phyloP scores from a whole-genome alignment of 2,329 filamentous ascomycete genomes.

The Incumbomyces lentus region DNA sequence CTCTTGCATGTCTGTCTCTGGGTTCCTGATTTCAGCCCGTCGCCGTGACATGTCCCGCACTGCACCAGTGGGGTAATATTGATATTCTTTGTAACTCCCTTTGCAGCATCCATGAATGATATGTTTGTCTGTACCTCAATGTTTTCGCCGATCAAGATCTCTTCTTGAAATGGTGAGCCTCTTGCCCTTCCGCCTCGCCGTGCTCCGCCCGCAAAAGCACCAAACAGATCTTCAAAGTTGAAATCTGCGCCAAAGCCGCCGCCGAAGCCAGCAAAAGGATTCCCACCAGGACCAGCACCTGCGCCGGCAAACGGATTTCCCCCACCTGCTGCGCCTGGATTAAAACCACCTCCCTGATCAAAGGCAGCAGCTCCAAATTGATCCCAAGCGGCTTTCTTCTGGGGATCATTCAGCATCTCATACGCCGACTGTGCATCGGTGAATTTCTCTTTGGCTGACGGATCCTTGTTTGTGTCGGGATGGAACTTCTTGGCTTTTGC shows the following conservation, averaged over 20 bases:
- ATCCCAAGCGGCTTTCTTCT: constrained; percentile 89
- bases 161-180: constrained; percentile 66
- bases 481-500: constrained; percentile 95
- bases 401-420: constrained; percentile 80
- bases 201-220: constrained; percentile 60
- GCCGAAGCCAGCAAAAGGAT: constrained; percentile 46
- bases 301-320: constrained; percentile 54
- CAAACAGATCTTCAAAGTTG: constrained; percentile 94
- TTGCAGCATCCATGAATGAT: constrained; percentile 91
- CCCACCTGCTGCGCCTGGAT: constrained; percentile 55
- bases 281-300: constrained; percentile 45
- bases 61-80: constrained; percentile 68
- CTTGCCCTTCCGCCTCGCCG: constrained; percentile 44
- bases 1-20: constrained; percentile 62
- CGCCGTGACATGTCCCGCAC: constrained; percentile 75
- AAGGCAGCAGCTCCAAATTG: constrained; percentile 76
- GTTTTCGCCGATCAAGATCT: constrained; percentile 81
- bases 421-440: constrained; percentile 87
- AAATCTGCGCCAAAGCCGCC: constrained; percentile 61
- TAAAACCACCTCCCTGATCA: constrained; percentile 60
- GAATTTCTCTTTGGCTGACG: constrained; percentile 88
- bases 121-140: constrained; percentile 92
- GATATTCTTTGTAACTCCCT: constrained; percentile 81
- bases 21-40: constrained; percentile 71
- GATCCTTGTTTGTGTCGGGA: constrained; percentile 94